Evolutionary conservation across 1,139 yeast species (phyloP).

Genomic region (Protomyces arabidopsidicola): DNA sequence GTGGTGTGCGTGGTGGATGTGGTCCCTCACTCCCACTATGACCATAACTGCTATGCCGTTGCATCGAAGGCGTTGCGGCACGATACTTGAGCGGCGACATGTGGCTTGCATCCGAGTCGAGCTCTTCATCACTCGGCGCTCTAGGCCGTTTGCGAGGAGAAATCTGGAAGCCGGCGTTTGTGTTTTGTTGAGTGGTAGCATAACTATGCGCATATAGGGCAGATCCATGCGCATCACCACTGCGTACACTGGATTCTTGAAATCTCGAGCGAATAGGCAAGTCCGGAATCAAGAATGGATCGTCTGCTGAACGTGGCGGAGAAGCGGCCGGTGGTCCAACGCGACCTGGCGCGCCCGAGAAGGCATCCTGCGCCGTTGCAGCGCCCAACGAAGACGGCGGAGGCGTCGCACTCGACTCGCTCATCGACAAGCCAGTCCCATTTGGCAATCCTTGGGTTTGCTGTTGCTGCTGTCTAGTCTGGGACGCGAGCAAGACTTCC

Average conservation of each 20-base stretch:
- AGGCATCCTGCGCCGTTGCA: neutral
- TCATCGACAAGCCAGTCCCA: neutral
- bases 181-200: neutral
- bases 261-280: slow-evolving; percentile 10
- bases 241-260: neutral
- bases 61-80: slow-evolving; percentile 1
- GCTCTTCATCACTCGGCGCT: slow-evolving; percentile 2
- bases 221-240: neutral
- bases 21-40: neutral
- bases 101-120: neutral
- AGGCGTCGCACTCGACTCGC: neutral
- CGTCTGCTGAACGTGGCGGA: slow-evolving; percentile 12
- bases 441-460: neutral
- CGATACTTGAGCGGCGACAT: slow-evolving; percentile 15
- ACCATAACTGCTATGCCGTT: neutral
- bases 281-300: slow-evolving; percentile 15
- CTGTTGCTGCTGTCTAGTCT: neutral
- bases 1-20: slow-evolving; percentile 4
- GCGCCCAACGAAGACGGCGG: neutral
- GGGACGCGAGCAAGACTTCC: slow-evolving; percentile 28
- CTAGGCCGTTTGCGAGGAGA: slow-evolving; percentile 21
- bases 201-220: neutral
- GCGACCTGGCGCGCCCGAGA: neutral
- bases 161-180: neutral
- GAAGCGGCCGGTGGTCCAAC: neutral